These are phyloP conservation scores for Trifolium pratense DNA, from an alignment of 306 rosid species.

Conservation along the genomic window DNA sequence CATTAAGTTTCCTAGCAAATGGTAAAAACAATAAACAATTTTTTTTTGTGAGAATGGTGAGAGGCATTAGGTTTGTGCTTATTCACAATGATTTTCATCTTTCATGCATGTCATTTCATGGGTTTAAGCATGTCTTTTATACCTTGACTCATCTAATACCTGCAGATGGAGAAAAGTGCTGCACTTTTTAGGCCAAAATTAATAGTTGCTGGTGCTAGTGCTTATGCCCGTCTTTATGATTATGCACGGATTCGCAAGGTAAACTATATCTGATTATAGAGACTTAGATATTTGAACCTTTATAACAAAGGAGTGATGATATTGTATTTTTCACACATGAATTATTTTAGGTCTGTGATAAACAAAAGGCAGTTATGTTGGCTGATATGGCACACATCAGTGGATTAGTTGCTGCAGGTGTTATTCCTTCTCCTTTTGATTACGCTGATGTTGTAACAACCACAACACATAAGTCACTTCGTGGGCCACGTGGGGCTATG, in stretches of 20 bases:
- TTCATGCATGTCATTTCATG: background rate
- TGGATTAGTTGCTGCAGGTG: constrained; percentile 98
- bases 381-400: constrained; percentile 99
- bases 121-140: constrained; percentile 26
- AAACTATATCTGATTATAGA: constrained; percentile 29
- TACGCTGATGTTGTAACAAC: constrained; percentile 98
- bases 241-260: constrained; percentile 96
- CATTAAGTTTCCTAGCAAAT: background rate
- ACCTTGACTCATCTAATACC: constrained; percentile 29
- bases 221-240: constrained; percentile 96
- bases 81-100: background rate
- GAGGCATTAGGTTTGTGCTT: constrained; percentile 7
- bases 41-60: background rate
- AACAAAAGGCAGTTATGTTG: constrained; percentile 91
- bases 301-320: constrained; percentile 17
- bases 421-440: constrained; percentile 96
- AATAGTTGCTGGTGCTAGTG: constrained; percentile 98
- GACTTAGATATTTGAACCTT: constrained; percentile 12
- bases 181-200: constrained; percentile 92
- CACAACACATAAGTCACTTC: constrained; percentile 93
- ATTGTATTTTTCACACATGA: constrained; percentile 23
- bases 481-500: constrained; percentile 99
- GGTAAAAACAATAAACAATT: background rate
- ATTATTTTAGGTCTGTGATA: constrained; percentile 78
- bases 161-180: constrained; percentile 96